Evolutionary conservation across 2,329 filamentous ascomycete species (phyloP), one percentile per base, ranked within the genome.

Genomic region (Diaporthe longicolla): DNA sequence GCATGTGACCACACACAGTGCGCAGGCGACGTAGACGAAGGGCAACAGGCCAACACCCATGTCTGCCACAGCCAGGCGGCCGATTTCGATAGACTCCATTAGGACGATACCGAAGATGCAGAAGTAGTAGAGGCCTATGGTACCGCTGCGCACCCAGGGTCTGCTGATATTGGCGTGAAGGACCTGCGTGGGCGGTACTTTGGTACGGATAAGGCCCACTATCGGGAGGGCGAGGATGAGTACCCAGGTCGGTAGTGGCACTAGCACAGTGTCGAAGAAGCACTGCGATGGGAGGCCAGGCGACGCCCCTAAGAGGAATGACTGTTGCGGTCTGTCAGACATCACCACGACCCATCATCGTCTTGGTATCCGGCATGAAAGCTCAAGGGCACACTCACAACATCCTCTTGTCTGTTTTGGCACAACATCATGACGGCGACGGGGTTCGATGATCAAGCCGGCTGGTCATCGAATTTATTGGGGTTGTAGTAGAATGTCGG

Each of bases 181-280:
- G 24, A 78, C 54, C 40, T 63, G 26, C 6, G 71, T 43, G 13
- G 74, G 61, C 54, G 79, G 73, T 9, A 77, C 43, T n/a, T 65
- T 68, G 26, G 50, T 57, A 11, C 63, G 63, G 9, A 68, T 54
- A 0, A 68, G 63, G 1, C 48, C 63, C 48, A 68, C 48, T 15
- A 8, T n/a, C 6, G 50, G 35, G 24, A 78, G 66, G 32, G 63
- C 50, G 15, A 72, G 68, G 24, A 78, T 73, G 54, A 77, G 73
- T 5, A 78, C 70, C 78, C 77, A 79, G 9, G 79, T 76, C 15
- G 79, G 79, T 29, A 79, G 72, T 8, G 79, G 79, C 8, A 74
- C 76, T 13, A 80, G 72, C 37, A 79, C 57, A 17, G 72, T 68
- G 73, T 80, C 79, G 74, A 80, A 80, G 72, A 79, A 79, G 75